Evolutionary conservation across 1,139 yeast species (phyloP).

Genomic region (Geotrichum fermentans): DNA sequence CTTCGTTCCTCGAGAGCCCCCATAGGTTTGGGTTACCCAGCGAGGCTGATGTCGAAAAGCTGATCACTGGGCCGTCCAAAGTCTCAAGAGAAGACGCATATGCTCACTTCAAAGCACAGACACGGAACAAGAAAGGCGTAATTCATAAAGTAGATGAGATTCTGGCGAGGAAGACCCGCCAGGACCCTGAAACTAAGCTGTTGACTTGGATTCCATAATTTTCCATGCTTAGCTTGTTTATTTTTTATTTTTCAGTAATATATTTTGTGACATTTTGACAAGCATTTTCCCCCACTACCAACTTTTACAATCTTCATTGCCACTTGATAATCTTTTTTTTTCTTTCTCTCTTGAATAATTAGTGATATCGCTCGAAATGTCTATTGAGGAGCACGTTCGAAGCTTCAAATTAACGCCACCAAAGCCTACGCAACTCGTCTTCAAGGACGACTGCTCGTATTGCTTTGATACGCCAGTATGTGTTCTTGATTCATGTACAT

Average conservation of each 20-base stretch:
- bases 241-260: too few relatives aligned
- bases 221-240: too few relatives aligned
- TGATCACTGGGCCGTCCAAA: conserved; percentile 62
- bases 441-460: conserved; percentile 80
- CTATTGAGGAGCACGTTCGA: conserved; percentile 16
- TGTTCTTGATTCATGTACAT: neutral
- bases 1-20: conserved; percentile 62
- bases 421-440: conserved; percentile 41
- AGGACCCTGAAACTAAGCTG: too few relatives aligned
- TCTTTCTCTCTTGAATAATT: too few relatives aligned
- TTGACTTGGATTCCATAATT: too few relatives aligned
- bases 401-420: conserved; percentile 24
- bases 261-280: too few relatives aligned
- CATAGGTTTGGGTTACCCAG: conserved; percentile 76
- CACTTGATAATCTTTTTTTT: too few relatives aligned
- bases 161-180: conserved; percentile 57
- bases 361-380: too few relatives aligned
- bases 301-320: too few relatives aligned
- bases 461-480: conserved; percentile 62
- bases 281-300: too few relatives aligned
- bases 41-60: conserved; percentile 52
- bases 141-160: conserved; percentile 51
- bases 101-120: conserved; percentile 51
- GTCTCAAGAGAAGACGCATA: conserved; percentile 63
- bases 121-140: conserved; percentile 59